Percentiles rank a stretch among this genome's conserved stretches.
phyloP scores from a whole-genome alignment of 305 asterid genomes.

The Fraxinus platypoda region DNA sequence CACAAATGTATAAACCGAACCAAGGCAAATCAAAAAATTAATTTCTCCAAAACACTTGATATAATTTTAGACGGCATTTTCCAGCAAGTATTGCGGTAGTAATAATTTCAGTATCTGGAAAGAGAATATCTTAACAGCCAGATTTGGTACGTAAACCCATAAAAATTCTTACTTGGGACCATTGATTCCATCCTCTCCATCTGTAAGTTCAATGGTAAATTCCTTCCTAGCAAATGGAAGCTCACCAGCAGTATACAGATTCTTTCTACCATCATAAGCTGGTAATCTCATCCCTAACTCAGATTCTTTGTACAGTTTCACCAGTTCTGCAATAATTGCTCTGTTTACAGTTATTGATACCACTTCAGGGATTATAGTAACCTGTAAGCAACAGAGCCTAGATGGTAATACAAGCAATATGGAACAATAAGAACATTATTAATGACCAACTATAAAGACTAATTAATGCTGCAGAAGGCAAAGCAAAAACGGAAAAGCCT shows the following conservation, averaged over 20 bases:
- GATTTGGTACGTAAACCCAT: constrained; percentile 4
- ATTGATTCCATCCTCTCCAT: constrained; percentile 70
- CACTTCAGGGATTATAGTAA: constrained; percentile 88
- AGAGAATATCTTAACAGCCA: neutral
- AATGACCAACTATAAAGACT: constrained; percentile 31
- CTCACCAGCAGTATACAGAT: constrained; percentile 95
- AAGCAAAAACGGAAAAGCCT: constrained; percentile 20
- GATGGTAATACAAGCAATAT: constrained; percentile 15
- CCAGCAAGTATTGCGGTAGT: neutral
- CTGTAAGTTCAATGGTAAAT: constrained; percentile 68
- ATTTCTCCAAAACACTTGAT: neutral
- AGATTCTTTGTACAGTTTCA: constrained; percentile 76
- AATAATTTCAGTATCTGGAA: neutral
- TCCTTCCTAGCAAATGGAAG: constrained; percentile 95
- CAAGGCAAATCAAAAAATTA: neutral
- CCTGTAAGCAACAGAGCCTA: constrained; percentile 45
- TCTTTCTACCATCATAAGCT: constrained; percentile 93
- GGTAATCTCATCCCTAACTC: constrained; percentile 91
- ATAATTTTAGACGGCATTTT: neutral
- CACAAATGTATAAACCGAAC: neutral
- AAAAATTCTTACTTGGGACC: constrained; percentile 73
- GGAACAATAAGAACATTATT: constrained; percentile 32
- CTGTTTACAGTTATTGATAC: constrained; percentile 76
- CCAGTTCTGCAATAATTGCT: constrained; percentile 78
- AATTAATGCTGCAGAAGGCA: constrained; percentile 57